phyloP scores from a whole-genome alignment of 805 yeast species.

The Barnettozyma californica region DNA sequence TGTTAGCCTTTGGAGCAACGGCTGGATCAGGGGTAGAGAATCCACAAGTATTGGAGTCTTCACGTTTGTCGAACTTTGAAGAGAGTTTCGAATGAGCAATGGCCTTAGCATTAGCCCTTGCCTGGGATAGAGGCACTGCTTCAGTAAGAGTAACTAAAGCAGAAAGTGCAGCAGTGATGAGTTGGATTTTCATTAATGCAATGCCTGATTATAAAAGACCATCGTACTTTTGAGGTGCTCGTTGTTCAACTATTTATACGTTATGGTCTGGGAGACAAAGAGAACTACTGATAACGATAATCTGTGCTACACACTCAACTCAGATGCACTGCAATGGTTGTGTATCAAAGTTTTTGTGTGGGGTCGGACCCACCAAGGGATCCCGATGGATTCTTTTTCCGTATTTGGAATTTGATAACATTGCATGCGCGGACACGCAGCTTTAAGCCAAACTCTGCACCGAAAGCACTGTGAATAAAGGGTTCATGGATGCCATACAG shows the following conservation, averaged over 20 bases:
- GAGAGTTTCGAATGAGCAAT: not conserved
- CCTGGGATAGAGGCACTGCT: slow-evolving; percentile 3
- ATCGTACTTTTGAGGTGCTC: too few species aligned
- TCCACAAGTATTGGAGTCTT: slow-evolving; percentile 1
- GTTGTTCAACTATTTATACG: not conserved
- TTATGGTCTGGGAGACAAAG: not conserved
- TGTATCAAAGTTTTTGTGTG: not conserved
- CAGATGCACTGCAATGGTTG: too few species aligned
- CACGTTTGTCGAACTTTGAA: not conserved
- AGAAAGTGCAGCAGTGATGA: not conserved
- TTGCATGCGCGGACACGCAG: too few species aligned
- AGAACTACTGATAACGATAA: too few species aligned
- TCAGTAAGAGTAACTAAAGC: not conserved
- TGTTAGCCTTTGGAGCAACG: slow-evolving; percentile 16
- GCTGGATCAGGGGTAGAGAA: slow-evolving; percentile 13
- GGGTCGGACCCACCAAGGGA: not conserved
- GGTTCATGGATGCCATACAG: too few species aligned
- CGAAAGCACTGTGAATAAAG: too few species aligned
- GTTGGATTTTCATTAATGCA: not conserved
- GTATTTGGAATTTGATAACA: too few species aligned
- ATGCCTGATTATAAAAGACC: not conserved
- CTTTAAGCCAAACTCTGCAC: too few species aligned
- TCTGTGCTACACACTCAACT: not conserved
- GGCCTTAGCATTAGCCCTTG: not conserved
- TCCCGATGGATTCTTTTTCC: not conserved